Evolutionary conservation across 2,329 filamentous ascomycete species (phyloP).

Genomic region (Trichoderma koningiopsis): DNA sequence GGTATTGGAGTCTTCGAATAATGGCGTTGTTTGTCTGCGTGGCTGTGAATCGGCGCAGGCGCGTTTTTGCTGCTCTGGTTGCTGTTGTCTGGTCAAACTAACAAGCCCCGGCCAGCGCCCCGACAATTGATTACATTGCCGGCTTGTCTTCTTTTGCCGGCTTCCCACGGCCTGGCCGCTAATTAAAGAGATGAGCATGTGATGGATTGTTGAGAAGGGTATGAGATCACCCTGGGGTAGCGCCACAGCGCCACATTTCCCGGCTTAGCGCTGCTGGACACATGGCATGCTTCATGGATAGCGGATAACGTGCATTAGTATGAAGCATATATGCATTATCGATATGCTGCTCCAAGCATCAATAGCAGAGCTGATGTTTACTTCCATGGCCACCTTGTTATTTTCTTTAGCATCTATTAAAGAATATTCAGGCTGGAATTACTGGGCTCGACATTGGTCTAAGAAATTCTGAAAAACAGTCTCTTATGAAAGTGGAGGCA

Average conservation of each 20-base stretch:
- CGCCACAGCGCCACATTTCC: constrained; percentile 23
- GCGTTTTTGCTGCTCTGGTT: background rate
- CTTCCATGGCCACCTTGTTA: background rate
- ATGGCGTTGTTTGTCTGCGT: background rate
- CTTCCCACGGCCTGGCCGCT: constrained; percentile 21
- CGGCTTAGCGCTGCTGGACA: background rate
- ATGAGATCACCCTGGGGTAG: constrained; percentile 19
- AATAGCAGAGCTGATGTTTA: background rate
- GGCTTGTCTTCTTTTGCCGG: background rate
- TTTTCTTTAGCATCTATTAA: background rate
- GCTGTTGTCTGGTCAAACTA: background rate
- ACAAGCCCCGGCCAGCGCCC: constrained; percentile 3
- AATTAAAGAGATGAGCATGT: constrained; percentile 25
- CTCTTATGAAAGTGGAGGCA: constrained; percentile 3
- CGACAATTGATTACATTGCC: constrained; percentile 20
- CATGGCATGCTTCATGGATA: background rate
- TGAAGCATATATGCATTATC: constrained; percentile 8
- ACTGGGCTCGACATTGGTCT: background rate
- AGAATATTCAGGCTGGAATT: background rate
- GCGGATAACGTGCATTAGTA: background rate
- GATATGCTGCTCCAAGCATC: background rate
- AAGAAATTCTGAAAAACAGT: background rate
- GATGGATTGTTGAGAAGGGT: constrained; percentile 24
- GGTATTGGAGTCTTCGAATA: background rate
- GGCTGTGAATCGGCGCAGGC: background rate